Percentiles rank a stretch among this genome's conserved stretches.
Evolutionary conservation across 2,329 filamentous ascomycete species (phyloP).

Genomic region (Leptoxyphium fumago): DNA sequence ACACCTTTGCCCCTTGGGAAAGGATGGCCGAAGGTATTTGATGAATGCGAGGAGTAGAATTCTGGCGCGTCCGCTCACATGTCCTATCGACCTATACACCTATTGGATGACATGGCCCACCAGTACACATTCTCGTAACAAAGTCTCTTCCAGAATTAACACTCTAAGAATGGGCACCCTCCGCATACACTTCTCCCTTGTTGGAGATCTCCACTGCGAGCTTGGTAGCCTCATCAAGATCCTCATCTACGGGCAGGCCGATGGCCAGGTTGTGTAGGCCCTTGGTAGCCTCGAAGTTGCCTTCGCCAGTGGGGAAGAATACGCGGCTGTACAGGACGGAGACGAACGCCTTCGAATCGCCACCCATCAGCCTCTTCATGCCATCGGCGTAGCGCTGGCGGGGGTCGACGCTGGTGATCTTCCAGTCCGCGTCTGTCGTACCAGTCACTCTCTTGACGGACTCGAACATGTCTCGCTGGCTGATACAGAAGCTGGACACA

Average conservation of each 20-base stretch:
- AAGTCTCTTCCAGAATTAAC: too few relatives aligned
- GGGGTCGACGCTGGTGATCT: slow-evolving; percentile 33
- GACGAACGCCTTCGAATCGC: slow-evolving; percentile 30
- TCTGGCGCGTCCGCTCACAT: too few relatives aligned
- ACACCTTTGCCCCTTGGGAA: too few relatives aligned
- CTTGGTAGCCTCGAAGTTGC: slow-evolving; percentile 23
- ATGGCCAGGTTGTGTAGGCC: slow-evolving; percentile 38
- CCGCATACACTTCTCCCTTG: background rate
- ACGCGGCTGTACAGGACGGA: slow-evolving; percentile 40
- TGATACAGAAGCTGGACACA: slow-evolving; percentile 42
- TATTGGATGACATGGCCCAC: too few relatives aligned
- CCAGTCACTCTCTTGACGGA: slow-evolving; percentile 44
- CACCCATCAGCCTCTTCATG: slow-evolving; percentile 28
- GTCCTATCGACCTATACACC: too few relatives aligned
- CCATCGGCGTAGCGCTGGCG: slow-evolving; percentile 36
- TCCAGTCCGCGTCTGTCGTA: slow-evolving; percentile 46
- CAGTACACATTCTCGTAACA: too few relatives aligned
- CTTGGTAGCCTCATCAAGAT: slow-evolving; percentile 42
- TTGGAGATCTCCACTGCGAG: slow-evolving; percentile 25
- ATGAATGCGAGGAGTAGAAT: too few relatives aligned
- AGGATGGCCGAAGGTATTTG: too few relatives aligned
- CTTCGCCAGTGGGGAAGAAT: slow-evolving; percentile 29
- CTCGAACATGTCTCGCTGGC: slow-evolving; percentile 50
- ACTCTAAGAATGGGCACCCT: background rate
- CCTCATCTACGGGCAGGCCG: slow-evolving; percentile 40